Percentiles rank a stretch among this genome's conserved stretches.
phyloP scores from a whole-genome alignment of 2,329 filamentous ascomycete genomes.

The Cladophialophora carrionii region DNA sequence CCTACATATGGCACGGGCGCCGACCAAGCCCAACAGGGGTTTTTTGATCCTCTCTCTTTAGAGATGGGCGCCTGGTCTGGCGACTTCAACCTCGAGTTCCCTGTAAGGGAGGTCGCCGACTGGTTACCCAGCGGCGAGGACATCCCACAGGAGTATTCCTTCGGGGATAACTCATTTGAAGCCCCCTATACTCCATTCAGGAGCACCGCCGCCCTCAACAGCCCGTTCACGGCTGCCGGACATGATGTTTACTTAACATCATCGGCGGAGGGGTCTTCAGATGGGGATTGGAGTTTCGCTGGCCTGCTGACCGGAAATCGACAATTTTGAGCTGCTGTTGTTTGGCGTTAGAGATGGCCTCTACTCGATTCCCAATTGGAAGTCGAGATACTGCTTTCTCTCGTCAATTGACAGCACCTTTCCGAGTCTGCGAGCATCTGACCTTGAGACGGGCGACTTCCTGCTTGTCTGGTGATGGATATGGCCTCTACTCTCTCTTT shows the following conservation, averaged over 20 bases:
- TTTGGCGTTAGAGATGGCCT: not conserved
- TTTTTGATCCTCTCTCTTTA: not conserved
- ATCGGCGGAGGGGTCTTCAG: not conserved
- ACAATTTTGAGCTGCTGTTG: not conserved
- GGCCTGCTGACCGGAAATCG: not conserved
- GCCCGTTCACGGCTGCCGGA: not conserved
- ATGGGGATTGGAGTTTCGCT: not conserved
- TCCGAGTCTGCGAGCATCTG: not conserved
- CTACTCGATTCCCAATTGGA: not conserved
- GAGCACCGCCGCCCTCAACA: not conserved
- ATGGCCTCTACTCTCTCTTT: slow-evolving; percentile 5
- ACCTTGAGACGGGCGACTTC: not conserved
- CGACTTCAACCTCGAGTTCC: not conserved
- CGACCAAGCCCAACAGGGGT: not conserved
- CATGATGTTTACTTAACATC: not conserved
- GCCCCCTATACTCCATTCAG: not conserved
- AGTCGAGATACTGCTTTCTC: not conserved
- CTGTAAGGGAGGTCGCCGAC: not conserved
- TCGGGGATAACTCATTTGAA: not conserved
- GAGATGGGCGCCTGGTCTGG: not conserved
- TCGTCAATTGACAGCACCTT: not conserved
- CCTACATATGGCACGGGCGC: not conserved
- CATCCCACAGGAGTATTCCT: not conserved
- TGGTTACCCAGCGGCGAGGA: not conserved
- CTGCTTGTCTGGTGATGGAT: not conserved